A percentile compares a stretch with the other conserved stretches of the same genome.
Evolutionary conservation across 345 rosid species (phyloP).

Genomic region (Salix koriyanagi): DNA sequence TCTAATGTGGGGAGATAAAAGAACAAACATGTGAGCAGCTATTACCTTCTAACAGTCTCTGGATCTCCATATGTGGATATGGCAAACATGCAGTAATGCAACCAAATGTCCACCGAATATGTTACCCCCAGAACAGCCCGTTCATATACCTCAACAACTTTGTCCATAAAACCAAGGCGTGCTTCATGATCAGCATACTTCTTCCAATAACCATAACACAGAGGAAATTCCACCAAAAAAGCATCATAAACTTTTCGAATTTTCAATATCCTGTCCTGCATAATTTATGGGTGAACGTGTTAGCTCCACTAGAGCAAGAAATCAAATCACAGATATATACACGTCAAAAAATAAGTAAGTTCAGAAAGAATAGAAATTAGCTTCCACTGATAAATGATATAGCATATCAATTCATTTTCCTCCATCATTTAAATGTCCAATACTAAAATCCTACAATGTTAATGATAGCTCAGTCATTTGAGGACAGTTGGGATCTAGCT

Average conservation of each 20-base stretch:
- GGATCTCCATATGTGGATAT: conserved; percentile 87
- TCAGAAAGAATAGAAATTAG: neutral
- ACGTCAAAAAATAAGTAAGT: neutral
- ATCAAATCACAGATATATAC: neutral
- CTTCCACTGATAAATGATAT: neutral
- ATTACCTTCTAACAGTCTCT: conserved; percentile 90
- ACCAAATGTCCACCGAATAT: conserved; percentile 97
- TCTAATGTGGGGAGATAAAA: conserved; percentile 28
- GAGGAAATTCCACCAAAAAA: conserved; percentile 86
- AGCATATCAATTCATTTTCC: neutral
- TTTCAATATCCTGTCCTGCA: conserved; percentile 79
- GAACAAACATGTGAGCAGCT: conserved; percentile 12
- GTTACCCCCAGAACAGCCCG: conserved; percentile 89
- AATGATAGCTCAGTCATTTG: neutral
- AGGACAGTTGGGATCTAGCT: neutral
- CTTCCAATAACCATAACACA: conserved; percentile 99
- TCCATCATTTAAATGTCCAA: neutral
- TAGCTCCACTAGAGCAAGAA: conserved; percentile 8
- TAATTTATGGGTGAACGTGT: conserved; percentile 4
- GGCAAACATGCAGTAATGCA: conserved; percentile 81
- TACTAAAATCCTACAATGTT: neutral
- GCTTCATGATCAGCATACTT: conserved; percentile 98
- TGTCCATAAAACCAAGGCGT: conserved; percentile 79
- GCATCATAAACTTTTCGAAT: conserved; percentile 82
- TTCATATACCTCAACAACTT: conserved; percentile 93